phyloP scores from a whole-genome alignment of 1,284 basidiomycete genomes.

The Baeospora myosura region DNA sequence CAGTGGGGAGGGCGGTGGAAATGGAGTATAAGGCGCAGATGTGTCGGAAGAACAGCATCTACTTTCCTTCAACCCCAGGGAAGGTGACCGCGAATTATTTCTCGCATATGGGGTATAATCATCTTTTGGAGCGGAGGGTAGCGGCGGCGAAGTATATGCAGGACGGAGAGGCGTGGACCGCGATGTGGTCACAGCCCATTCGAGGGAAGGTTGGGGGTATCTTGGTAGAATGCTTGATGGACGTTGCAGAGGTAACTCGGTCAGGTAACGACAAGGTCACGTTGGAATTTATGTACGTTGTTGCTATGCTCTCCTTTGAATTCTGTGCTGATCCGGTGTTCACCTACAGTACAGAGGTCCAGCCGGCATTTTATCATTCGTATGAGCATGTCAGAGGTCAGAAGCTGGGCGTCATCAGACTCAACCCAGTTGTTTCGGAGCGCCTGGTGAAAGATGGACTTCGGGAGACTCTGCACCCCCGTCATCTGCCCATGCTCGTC shows the following conservation, averaged over 20 bases:
- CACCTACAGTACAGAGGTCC: conserved; percentile 59
- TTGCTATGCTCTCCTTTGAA: conserved; percentile 2
- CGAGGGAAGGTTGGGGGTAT: conserved; percentile 80
- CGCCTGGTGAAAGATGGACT: conserved; percentile 76
- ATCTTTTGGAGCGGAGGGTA: conserved; percentile 51
- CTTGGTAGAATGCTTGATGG: conserved; percentile 79
- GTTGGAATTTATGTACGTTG: conserved; percentile 48
- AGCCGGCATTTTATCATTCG: conserved; percentile 88
- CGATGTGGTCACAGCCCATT: conserved; percentile 76
- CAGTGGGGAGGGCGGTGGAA: conserved; percentile 83
- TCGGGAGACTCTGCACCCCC: conserved; percentile 79
- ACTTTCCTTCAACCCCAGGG: conserved; percentile 30
- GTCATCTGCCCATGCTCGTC: conserved; percentile 94
- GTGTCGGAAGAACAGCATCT: conserved; percentile 61
- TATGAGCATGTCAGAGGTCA: conserved; percentile 93
- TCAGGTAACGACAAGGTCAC: conserved; percentile 49
- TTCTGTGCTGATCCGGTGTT: conserved; percentile 2
- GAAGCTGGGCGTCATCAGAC: conserved; percentile 85
- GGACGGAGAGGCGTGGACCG: conserved; percentile 64
- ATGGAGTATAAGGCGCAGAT: conserved; percentile 82
- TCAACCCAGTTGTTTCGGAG: conserved; percentile 79
- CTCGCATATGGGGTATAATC: conserved; percentile 47
- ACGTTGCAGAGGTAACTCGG: conserved; percentile 74
- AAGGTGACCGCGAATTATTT: conserved; percentile 42
- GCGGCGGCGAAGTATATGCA: conserved; percentile 60